Percentiles rank a stretch among this genome's conserved stretches.
Evolutionary conservation across 208 protist genomes (phyloP).

Genomic region (Dictyostelium gargantuum): DNA sequence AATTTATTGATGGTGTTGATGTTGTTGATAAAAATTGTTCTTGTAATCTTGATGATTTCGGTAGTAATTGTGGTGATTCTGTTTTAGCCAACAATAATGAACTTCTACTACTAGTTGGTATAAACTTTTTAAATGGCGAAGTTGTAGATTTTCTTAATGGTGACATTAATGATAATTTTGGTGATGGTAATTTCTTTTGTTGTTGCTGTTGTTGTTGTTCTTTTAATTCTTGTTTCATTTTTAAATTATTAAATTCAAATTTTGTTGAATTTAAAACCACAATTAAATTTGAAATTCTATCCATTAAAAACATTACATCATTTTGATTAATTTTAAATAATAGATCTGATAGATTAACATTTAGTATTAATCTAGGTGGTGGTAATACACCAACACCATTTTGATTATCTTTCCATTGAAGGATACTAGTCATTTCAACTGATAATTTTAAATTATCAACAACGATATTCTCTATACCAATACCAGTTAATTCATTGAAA

Average conservation of each 20-base stretch:
- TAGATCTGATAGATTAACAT: not conserved
- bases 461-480: not conserved
- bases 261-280: not conserved
- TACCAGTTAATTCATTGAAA: not conserved
- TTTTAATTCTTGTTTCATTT: not conserved
- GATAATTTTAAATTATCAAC: not conserved
- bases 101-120: not conserved
- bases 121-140: constrained; percentile 1
- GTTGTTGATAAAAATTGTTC: too few relatives aligned
- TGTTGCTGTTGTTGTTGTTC: not conserved
- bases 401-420: not conserved
- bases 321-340: not conserved
- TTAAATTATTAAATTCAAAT: not conserved
- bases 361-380: not conserved
- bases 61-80: too few relatives aligned
- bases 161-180: not conserved
- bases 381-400: not conserved
- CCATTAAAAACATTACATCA: not conserved
- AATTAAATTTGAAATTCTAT: not conserved
- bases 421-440: not conserved
- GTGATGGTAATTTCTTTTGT: not conserved
- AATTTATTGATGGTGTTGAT: not conserved
- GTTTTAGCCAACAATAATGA: too few relatives aligned
- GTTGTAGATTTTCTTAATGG: constrained; percentile 20
- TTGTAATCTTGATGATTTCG: too few relatives aligned